Conservation (phyloP, 805 yeast genomes). For the Myxozyma geophila region DNA sequence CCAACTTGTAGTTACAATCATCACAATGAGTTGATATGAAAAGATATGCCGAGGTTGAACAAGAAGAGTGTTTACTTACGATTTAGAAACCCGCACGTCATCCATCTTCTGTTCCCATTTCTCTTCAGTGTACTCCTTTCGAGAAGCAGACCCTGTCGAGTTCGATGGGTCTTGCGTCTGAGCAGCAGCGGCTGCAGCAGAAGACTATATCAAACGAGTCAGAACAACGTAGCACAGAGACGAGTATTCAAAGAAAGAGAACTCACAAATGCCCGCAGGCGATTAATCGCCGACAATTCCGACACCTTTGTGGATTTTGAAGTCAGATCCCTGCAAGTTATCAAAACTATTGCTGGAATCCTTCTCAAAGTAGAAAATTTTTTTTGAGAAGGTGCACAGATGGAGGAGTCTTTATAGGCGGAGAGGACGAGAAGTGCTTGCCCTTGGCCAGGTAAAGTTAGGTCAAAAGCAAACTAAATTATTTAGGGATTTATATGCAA, state of each 20-base stretch:
- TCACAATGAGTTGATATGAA: slow-evolving; percentile 11
- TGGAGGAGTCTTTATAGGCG: slow-evolving; percentile 6
- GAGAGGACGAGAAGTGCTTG: background rate
- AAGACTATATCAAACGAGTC: slow-evolving; percentile 11
- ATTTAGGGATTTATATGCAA: no score
- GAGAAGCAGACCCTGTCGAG: slow-evolving; percentile 1
- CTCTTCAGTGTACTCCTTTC: slow-evolving; percentile 35
- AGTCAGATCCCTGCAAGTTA: background rate
- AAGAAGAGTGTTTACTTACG: slow-evolving; percentile 18
- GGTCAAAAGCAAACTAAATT: background rate
- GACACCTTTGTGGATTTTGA: slow-evolving; percentile 12
- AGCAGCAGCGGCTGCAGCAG: slow-evolving; percentile 8
- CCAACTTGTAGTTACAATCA: slow-evolving; percentile 37
- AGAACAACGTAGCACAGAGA: background rate
- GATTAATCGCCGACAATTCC: slow-evolving; percentile 8
- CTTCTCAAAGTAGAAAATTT: background rate
- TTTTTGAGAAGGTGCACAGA: background rate
- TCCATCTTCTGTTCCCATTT: slow-evolving; percentile 42
- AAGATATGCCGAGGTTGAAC: background rate
- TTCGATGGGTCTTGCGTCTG: background rate
- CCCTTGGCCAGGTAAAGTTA: background rate
- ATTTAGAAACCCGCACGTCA: slow-evolving; percentile 38
- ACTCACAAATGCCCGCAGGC: slow-evolving; percentile 19
- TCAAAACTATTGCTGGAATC: background rate
- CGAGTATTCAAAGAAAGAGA: background rate